Evolutionary conservation across 163 green algal species (phyloP).

Genomic region (Volvox carteri): DNA sequence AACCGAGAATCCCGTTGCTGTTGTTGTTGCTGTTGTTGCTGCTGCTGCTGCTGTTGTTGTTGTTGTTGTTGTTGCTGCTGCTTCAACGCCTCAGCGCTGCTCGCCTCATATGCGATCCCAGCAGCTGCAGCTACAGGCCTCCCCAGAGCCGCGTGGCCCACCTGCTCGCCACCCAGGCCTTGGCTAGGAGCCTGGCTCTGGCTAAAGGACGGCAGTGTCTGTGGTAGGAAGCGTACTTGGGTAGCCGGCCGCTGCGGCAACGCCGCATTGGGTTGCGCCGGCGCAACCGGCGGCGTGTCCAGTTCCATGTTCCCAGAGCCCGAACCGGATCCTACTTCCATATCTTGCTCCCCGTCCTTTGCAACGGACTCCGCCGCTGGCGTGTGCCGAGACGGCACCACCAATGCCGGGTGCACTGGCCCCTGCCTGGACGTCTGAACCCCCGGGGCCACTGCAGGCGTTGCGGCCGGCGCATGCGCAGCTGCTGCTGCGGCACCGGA

Average conservation of each 20-base stretch:
- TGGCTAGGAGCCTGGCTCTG: neutral
- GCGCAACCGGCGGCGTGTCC: neutral
- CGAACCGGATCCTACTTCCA: neutral
- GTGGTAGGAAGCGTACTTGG: conserved; percentile 6
- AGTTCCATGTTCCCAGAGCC: neutral
- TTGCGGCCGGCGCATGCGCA: neutral
- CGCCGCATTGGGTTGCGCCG: neutral
- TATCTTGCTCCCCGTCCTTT: neutral
- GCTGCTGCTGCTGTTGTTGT: no score
- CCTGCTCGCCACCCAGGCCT: neutral
- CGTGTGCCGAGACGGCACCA: no score
- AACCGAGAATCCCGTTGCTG: neutral
- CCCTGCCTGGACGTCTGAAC: no score
- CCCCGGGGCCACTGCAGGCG: neutral
- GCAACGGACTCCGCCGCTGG: no score
- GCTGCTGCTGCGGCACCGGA: neutral
- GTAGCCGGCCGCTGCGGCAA: neutral
- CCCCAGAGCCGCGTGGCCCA: no score
- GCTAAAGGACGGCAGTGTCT: neutral
- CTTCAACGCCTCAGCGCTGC: neutral
- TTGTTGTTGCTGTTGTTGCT: neutral
- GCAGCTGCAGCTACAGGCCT: conserved; percentile 12
- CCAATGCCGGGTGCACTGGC: neutral
- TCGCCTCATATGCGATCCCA: neutral
- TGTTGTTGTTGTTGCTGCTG: conserved; percentile 10